These are phyloP conservation scores for Hemisphaericaspora lyxosophila DNA, from an alignment of 1,139 yeast genomes.

Conservation along the genomic window DNA sequence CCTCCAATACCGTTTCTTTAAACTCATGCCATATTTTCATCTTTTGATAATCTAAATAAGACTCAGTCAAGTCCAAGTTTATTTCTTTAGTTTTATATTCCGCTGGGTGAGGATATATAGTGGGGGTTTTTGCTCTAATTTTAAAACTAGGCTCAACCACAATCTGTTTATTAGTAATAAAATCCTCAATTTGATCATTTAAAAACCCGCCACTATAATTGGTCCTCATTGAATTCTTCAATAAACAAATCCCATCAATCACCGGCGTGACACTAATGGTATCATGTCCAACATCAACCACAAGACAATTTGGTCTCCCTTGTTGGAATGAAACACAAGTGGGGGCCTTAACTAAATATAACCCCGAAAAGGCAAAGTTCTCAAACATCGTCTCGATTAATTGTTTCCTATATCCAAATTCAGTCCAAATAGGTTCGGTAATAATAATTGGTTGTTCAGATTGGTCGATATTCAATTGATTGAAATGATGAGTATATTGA, in stretches of 20 bases:
- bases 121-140: slow-evolving; percentile 35
- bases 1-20: slow-evolving; percentile 64
- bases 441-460: slow-evolving; percentile 73
- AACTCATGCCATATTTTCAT: slow-evolving; percentile 53
- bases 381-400: slow-evolving; percentile 79
- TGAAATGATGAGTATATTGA: slow-evolving; percentile 56
- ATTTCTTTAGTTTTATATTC: slow-evolving; percentile 30
- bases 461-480: slow-evolving; percentile 50
- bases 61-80: slow-evolving; percentile 34
- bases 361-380: slow-evolving; percentile 74
- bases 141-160: slow-evolving; percentile 25
- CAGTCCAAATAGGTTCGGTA: slow-evolving; percentile 88
- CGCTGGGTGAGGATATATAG: slow-evolving; percentile 34
- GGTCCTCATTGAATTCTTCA: slow-evolving; percentile 68
- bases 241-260: slow-evolving; percentile 84
- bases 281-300: slow-evolving; percentile 91
- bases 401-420: slow-evolving; percentile 63
- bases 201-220: slow-evolving; percentile 64
- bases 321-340: slow-evolving; percentile 91
- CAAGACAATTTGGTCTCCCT: slow-evolving; percentile 90
- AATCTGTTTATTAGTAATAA: slow-evolving; percentile 13
- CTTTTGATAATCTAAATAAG: slow-evolving; percentile 38
- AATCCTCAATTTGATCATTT: slow-evolving; percentile 43
- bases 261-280: slow-evolving; percentile 86
- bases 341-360: slow-evolving; percentile 81